Evolutionary conservation across 345 rosid species (phyloP).

Genomic region (Barbarea vulgaris): DNA sequence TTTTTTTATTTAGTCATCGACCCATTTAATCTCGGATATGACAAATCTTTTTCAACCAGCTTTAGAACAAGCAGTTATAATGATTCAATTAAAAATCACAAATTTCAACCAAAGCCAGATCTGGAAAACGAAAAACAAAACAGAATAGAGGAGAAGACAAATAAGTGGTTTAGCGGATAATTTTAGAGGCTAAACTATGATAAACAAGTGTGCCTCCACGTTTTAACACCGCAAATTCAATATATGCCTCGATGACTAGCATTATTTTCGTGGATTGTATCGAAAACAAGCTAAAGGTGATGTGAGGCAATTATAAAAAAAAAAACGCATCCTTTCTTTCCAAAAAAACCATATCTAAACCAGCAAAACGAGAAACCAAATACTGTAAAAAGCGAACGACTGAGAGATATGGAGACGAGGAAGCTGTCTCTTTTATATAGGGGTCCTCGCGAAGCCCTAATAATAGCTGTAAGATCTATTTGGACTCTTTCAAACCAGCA

Average conservation of each 20-base stretch:
- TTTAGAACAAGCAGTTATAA: neutral
- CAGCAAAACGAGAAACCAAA: neutral
- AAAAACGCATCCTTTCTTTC: neutral
- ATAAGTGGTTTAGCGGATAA: constrained; percentile 35
- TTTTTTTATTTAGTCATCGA: neutral
- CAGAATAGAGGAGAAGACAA: neutral
- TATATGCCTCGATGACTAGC: constrained; percentile 46
- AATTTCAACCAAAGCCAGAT: neutral
- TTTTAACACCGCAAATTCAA: constrained; percentile 38
- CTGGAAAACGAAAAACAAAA: neutral
- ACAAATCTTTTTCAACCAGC: neutral
- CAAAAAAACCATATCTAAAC: neutral
- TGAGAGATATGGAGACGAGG: neutral
- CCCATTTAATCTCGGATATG: neutral
- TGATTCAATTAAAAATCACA: neutral
- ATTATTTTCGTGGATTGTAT: constrained; percentile 36
- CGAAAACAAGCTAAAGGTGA: constrained; percentile 47
- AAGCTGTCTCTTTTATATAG: constrained; percentile 16
- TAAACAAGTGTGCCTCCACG: constrained; percentile 41
- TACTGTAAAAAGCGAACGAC: rapidly evolving
- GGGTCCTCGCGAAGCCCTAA: constrained; percentile 27
- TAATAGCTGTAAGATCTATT: neutral
- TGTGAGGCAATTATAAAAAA: constrained; percentile 32
- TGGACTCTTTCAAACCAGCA: neutral
- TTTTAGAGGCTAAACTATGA: constrained; percentile 43